Percentiles rank a stretch among this genome's conserved stretches.
phyloP scores from a whole-genome alignment of 495 filamentous ascomycete species.

The Aspergillus taichungensis region DNA sequence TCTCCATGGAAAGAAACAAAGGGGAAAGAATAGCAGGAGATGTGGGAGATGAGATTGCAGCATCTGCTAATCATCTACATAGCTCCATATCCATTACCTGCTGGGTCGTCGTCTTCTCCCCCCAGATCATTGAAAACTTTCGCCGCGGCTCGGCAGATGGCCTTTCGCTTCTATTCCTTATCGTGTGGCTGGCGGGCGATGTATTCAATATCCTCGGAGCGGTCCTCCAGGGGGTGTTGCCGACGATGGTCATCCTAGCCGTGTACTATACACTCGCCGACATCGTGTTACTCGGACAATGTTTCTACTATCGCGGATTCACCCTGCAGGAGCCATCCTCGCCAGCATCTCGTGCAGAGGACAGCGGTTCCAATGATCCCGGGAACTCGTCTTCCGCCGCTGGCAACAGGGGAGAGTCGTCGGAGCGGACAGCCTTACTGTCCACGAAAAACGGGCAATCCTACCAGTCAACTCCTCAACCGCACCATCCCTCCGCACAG shows the following conservation, averaged over 20 bases:
- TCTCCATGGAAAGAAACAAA: neutral
- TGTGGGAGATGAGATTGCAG: neutral
- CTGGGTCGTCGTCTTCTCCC: slow-evolving; percentile 96
- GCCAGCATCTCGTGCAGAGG: slow-evolving; percentile 6
- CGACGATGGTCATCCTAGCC: slow-evolving; percentile 93
- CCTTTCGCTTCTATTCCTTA: slow-evolving; percentile 79
- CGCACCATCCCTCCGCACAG: slow-evolving; percentile 3
- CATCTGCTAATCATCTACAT: slow-evolving; percentile 4
- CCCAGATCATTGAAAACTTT: slow-evolving; percentile 95
- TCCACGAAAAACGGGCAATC: slow-evolving; percentile 14
- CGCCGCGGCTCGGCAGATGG: slow-evolving; percentile 78
- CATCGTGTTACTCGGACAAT: slow-evolving; percentile 76
- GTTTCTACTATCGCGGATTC: slow-evolving; percentile 89
- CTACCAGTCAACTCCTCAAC: slow-evolving; percentile 6
- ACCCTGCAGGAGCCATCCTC: slow-evolving; percentile 47
- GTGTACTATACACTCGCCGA: slow-evolving; percentile 95
- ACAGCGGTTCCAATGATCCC: slow-evolving; percentile 7
- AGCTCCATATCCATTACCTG: slow-evolving; percentile 93
- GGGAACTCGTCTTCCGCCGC: slow-evolving; percentile 6
- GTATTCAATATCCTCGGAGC: slow-evolving; percentile 94
- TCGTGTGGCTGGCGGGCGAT: slow-evolving; percentile 88
- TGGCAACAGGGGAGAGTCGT: slow-evolving; percentile 11
- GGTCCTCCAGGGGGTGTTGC: slow-evolving; percentile 84
- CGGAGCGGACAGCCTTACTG: slow-evolving; percentile 26
- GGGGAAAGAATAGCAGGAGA: no score